Conservation (phyloP, 768 basidiomycete genomes). For the Mycena vitilis region DNA sequence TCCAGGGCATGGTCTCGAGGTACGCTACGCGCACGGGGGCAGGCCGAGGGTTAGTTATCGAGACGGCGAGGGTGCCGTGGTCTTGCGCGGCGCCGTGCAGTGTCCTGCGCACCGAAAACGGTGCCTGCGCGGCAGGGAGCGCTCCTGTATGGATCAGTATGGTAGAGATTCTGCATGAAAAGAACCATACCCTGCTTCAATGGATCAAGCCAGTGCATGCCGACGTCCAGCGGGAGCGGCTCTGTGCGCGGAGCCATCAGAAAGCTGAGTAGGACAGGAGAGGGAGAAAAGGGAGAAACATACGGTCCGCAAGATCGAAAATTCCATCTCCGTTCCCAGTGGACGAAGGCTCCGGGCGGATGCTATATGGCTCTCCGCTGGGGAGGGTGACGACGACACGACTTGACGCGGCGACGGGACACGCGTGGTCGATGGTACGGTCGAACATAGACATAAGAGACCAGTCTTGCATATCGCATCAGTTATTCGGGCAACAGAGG, state of each 20-base stretch:
- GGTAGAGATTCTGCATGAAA: background rate
- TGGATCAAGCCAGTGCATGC: conserved; percentile 66
- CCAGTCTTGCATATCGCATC: conserved; percentile 67
- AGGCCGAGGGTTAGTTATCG: conserved; percentile 69
- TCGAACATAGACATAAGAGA: conserved; percentile 77
- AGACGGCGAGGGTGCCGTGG: conserved; percentile 76
- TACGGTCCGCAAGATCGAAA: conserved; percentile 67
- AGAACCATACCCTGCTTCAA: conserved; percentile 69
- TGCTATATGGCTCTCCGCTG: conserved; percentile 50
- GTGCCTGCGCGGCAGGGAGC: conserved; percentile 49
- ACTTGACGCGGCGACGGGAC: conserved; percentile 78
- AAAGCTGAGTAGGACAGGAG: background rate
- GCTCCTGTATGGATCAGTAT: conserved; percentile 24
- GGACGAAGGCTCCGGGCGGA: conserved; percentile 64
- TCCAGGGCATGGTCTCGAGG: conserved; percentile 94
- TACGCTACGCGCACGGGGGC: conserved; percentile 67
- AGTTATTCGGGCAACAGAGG: background rate
- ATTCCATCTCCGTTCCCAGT: conserved; percentile 49
- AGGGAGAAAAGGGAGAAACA: conserved; percentile 30
- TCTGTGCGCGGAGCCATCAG: conserved; percentile 41
- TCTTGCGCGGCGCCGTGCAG: conserved; percentile 83
- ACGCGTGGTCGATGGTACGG: conserved; percentile 68
- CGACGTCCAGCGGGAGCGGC: conserved; percentile 63
- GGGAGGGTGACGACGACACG: conserved; percentile 63
- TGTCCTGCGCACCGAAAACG: conserved; percentile 74